Evolutionary conservation across 1,139 yeast species (phyloP).

Genomic region (Lodderomyces parapsilosis): DNA sequence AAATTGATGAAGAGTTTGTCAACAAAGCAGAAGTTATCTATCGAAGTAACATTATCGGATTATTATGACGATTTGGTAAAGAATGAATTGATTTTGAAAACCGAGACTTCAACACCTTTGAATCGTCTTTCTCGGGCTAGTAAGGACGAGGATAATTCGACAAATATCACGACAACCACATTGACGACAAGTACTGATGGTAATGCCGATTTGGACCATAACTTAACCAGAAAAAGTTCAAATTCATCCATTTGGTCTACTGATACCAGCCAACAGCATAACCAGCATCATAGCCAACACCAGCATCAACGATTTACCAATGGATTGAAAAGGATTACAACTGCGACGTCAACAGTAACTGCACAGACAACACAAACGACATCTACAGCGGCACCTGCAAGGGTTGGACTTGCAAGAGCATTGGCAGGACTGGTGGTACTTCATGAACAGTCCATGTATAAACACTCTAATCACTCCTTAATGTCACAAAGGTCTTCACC

Average conservation of each 20-base stretch:
- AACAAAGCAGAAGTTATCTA: conserved; percentile 40
- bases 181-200: background rate
- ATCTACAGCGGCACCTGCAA: conserved; percentile 6
- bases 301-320: conserved; percentile 24
- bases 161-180: background rate
- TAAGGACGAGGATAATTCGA: conserved; percentile 1
- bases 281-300: background rate
- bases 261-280: conserved; percentile 23
- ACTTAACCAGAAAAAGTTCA: conserved; percentile 32
- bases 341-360: conserved; percentile 33
- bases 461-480: conserved; percentile 23
- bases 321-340: conserved; percentile 31
- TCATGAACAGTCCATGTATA: conserved; percentile 15
- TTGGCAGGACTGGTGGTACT: conserved; percentile 18
- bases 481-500: conserved; percentile 18
- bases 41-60: conserved; percentile 43
- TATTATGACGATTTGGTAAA: conserved; percentile 42
- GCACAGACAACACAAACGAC: conserved; percentile 26
- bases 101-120: conserved; percentile 2
- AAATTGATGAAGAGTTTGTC: conserved; percentile 20
- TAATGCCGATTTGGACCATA: background rate
- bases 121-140: conserved; percentile 2
- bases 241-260: conserved; percentile 41
- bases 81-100: conserved; percentile 41
- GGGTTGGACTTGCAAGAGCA: conserved; percentile 48